Evolutionary conservation across 164 flowering plant species (phyloP), one percentile per base, ranked within the genome.

Genomic region (Taxillus chinensis): DNA sequence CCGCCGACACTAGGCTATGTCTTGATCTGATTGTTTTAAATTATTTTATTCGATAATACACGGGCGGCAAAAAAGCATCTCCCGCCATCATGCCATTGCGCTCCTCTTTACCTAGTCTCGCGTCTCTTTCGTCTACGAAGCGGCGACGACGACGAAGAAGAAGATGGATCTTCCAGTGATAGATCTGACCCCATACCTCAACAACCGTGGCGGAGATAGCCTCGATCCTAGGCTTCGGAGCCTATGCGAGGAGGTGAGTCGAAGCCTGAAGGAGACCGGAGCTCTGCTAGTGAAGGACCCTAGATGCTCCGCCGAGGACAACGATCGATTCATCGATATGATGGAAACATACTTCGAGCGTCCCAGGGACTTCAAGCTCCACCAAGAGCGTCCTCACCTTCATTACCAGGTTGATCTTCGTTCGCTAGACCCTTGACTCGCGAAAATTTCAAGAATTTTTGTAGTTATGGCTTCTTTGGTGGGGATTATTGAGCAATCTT

Each of bases 261-360:
- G 77, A 63, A 78, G 72, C 62, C 81, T 90, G 63, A 82, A 74
- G 39, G 96, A 93, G 59, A 87, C 97, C 15, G 99, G 99, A 1
- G 99, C 99, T 8, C 64, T 93, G 40, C 70, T 93, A 49, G 84
- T 93, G 39, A 89, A 86, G 76, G 97, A 93, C 71, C 99, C 96
- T 7, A 70, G 99, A 69, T 93, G 99, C 62, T 69, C 96, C 5
- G 95, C 71, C 1, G 71, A 76, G 43, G 99, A 93, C 75, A 93
- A 90, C 54, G 97, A 93, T 78, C 88, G 87, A 9, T 90, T 90
- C 71, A 70, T 93, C 17, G 93, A 93, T 59, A 90, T 93, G 97
- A 93, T 93, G 99, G 99, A 93, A 75, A 82, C 65, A 57, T 93
- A 82, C 66, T 93, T 90, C 71, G 76, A 84, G 58, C 64, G 61